phyloP scores from a whole-genome alignment of 1,139 yeast genomes.

The Petasospora rhodanensis region DNA sequence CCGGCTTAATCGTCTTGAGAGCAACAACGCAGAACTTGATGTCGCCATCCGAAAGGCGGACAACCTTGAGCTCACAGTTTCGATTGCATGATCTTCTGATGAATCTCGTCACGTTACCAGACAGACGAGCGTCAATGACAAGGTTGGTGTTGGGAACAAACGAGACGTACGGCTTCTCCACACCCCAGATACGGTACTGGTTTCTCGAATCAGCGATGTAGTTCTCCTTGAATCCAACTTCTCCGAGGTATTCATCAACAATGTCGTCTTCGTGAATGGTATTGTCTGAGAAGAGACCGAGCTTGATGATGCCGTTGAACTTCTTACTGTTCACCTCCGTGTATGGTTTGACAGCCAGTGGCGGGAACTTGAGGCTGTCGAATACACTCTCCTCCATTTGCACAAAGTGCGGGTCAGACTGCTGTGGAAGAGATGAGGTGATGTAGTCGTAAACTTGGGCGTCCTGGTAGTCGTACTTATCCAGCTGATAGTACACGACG shows the following conservation, averaged over 20 bases:
- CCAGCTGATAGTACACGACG: constrained; percentile 45
- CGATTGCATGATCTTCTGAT: constrained; percentile 75
- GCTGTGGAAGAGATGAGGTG: background rate
- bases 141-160: constrained; percentile 49
- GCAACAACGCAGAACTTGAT: constrained; percentile 61
- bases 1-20: constrained; percentile 48
- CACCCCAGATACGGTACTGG: constrained; percentile 78
- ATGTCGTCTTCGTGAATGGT: constrained; percentile 46
- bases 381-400: constrained; percentile 8
- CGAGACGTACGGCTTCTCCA: constrained; percentile 76
- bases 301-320: constrained; percentile 68
- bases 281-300: constrained; percentile 54
- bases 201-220: constrained; percentile 65
- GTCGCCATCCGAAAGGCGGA: constrained; percentile 42
- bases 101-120: constrained; percentile 75
- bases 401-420: constrained; percentile 1
- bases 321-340: constrained; percentile 30
- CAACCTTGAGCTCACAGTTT: constrained; percentile 61
- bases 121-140: constrained; percentile 71
- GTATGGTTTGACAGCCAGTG: constrained; percentile 29
- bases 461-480: constrained; percentile 45
- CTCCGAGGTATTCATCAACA: constrained; percentile 69
- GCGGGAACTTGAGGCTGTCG: constrained; percentile 9
- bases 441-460: constrained; percentile 28
- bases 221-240: constrained; percentile 56